phyloP scores from a whole-genome alignment of 2,329 filamentous ascomycete species.

The Amauroascus verrucosus region DNA sequence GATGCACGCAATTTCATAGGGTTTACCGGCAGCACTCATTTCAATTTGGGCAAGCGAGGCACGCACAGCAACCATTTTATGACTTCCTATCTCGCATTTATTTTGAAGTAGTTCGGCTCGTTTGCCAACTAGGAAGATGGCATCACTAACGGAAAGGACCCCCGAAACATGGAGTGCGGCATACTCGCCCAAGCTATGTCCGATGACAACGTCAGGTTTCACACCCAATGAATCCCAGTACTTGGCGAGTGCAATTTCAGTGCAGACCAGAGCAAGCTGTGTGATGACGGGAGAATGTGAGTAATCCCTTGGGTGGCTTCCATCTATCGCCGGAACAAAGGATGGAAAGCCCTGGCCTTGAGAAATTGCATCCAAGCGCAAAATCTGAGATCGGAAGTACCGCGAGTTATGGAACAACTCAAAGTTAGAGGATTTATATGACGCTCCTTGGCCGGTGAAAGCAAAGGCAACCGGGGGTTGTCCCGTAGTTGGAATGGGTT shows the following conservation, averaged over 20 bases:
- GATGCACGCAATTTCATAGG: slow-evolving; percentile 54
- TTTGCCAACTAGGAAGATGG: slow-evolving; percentile 56
- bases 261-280: slow-evolving; percentile 33
- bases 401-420: slow-evolving; percentile 25
- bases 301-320: slow-evolving; percentile 16
- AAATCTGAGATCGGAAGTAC: slow-evolving; percentile 25
- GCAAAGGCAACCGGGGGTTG: slow-evolving; percentile 26
- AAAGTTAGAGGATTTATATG: slow-evolving; percentile 22
- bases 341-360: slow-evolving; percentile 24
- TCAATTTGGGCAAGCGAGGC: slow-evolving; percentile 34
- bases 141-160: slow-evolving; percentile 28
- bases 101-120: slow-evolving; percentile 56
- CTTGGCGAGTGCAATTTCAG: slow-evolving; percentile 35
- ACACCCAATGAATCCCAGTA: slow-evolving; percentile 27
- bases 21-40: slow-evolving; percentile 41
- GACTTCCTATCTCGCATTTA: slow-evolving; percentile 55
- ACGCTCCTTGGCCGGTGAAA: slow-evolving; percentile 31
- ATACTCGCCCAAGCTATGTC: slow-evolving; percentile 34
- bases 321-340: slow-evolving; percentile 23
- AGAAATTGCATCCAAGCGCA: slow-evolving; percentile 26
- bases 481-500: slow-evolving; percentile 12
- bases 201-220: slow-evolving; percentile 21
- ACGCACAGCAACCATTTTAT: slow-evolving; percentile 55
- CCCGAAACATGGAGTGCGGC: slow-evolving; percentile 30
- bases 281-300: slow-evolving; percentile 21